These are phyloP conservation scores for Boeremia lycopersici DNA, from an alignment of 2,329 filamentous ascomycete species.

Conservation along the genomic window DNA sequence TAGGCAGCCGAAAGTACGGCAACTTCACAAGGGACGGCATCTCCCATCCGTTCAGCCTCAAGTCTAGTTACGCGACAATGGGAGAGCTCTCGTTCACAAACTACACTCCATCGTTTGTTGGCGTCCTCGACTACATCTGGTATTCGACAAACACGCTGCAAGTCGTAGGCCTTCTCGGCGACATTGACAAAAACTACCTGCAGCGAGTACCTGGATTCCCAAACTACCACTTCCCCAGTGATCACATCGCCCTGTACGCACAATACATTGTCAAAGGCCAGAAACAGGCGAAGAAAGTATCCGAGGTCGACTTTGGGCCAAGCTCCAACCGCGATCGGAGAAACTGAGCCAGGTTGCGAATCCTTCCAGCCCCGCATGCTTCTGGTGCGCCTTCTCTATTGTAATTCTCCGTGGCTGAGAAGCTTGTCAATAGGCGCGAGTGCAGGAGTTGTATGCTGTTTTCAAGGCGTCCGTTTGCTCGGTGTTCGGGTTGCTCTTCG, in stretches of 20 bases:
- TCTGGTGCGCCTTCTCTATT: constrained; percentile 18
- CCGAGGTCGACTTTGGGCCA: constrained; percentile 47
- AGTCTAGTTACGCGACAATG: constrained; percentile 85
- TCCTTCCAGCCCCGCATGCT: constrained; percentile 4
- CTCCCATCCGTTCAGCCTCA: constrained; percentile 90
- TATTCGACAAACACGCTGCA: constrained; percentile 91
- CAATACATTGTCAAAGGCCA: constrained; percentile 88
- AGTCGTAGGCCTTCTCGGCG: constrained; percentile 81
- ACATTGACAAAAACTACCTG: constrained; percentile 84
- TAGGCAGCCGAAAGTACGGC: constrained; percentile 83
- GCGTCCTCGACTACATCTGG: constrained; percentile 97
- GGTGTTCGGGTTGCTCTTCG: constrained; percentile 41
- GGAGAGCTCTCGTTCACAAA: constrained; percentile 93
- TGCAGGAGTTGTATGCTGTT: constrained; percentile 34
- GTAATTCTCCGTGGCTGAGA: constrained; percentile 26
- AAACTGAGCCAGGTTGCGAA: constrained; percentile 23
- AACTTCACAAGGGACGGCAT: constrained; percentile 93
- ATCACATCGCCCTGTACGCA: constrained; percentile 87
- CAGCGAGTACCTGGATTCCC: constrained; percentile 89
- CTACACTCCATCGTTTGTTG: constrained; percentile 91
- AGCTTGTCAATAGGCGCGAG: constrained; percentile 41
- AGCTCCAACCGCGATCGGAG: constrained; percentile 39
- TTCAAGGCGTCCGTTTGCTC: constrained; percentile 44
- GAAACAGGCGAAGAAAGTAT: constrained; percentile 68
- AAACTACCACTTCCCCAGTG: constrained; percentile 91